Evolutionary conservation across 1,284 basidiomycete genomes (phyloP), one percentile per base, ranked within the genome.

Genomic region (Moesziomyces globuligerus): DNA sequence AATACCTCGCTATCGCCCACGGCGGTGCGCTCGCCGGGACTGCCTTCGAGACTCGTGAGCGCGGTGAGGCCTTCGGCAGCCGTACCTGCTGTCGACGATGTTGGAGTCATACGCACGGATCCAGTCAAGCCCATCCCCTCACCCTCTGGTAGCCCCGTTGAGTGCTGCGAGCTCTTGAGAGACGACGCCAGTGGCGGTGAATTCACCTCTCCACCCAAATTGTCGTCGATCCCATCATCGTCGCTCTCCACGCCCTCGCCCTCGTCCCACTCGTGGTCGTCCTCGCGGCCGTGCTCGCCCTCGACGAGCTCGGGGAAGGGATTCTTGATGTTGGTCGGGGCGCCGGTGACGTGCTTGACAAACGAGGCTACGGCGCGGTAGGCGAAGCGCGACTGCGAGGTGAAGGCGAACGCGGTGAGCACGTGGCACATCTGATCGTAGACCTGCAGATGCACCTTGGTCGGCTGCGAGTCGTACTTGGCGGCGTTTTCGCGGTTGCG

Each of bases 391-490:
- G 83, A 83, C 26, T 83, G 81, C 15, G 76, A 79, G 3, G 84
- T 83, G 49, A 84, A 84, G 0, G 83, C 80, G 61, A 85, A 84
- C 26, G 84, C 70, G 5, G 84, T 82, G 7, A 85, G 69, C 38
- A 84, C 84, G 76, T 87, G 86, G 64, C 86, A 86, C 43, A 84
- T 84, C 23, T 84, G 85, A 47, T 81, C 78, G 54, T 74, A 82
- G 39, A 82, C 61, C 82, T 98, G 95, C 11, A 98, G 85, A 83
- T 98, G 95, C 15, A 98, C 93, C 59, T 91, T 87, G 0, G 95
- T 96, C 0, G 92, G 88, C 3, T 83, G 85, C 74, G 86, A 86
- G 10, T 84, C 82, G 69, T 66, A 77, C 36, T 67, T 46, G 48
- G 77, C 70, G 4, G 84, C 70, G 20, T 82, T 66, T 3, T 75